Evolutionary conservation across 108 stramenopile genomes (phyloP), one percentile per base, ranked within the genome.

Genomic region (Pseudonitzschia delicatissima): DNA sequence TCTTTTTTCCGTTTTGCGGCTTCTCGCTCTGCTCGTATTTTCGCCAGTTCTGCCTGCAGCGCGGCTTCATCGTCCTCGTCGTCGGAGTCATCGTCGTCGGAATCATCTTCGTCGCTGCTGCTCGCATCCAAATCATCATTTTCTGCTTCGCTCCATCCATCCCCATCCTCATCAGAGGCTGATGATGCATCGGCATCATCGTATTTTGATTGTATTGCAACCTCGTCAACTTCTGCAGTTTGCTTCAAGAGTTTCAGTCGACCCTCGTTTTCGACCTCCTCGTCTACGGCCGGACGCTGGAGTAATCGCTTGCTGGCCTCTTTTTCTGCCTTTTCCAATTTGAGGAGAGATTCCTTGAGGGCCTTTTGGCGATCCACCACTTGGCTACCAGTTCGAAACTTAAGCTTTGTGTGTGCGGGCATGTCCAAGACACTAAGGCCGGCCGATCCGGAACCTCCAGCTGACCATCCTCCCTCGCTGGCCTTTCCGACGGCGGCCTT

Each of bases 21-120:
- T 39, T 91, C 92, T 45, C 95, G 86, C 71, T 96, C 97, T 8
- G 82, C 77, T 32, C 85, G 66, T 59, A 98, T 95, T 69, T 93
- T 94, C 37, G 91, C 97, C 44, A 98, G 68, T 62, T 98, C 97
- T 2, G 92, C 90, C 69, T 92, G 88, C 55, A 95, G 76, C 0
- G 90, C 96, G 6, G 87, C 87, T 72, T 95, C 95, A 50, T 96
- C 95, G 64, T 97, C 96, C 57, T 91, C 91, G 59, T 98, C 97
- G 66, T 88, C 87, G 40, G 80, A 80, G 27, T 78, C 61, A 51
- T 82, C 58, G 58, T 57, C 40, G 13, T 71, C 66, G 23, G 80
- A 79, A 29, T 90, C 90, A 13, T 78, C 82, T 48, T 85, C 81
- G 20, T 76, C 79, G 51, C 66, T 67, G 8, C 72, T 83, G 67